Evolutionary conservation across 352 stramenopile species (phyloP).

Genomic region (Pythium utonaiense): DNA sequence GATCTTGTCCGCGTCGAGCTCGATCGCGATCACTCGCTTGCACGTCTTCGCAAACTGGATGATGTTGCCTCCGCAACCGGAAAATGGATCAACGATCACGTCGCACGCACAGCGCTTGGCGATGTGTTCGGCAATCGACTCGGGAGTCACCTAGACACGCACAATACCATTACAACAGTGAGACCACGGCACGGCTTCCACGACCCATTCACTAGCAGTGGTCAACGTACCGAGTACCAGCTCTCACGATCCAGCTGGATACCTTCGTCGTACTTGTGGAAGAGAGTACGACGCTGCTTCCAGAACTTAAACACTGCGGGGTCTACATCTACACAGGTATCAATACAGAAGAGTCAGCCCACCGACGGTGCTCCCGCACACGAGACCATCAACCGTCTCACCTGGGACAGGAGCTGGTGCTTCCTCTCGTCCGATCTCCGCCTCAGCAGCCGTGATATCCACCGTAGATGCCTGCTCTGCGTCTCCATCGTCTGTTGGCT

Average conservation of each 20-base stretch:
- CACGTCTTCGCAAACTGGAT: conserved; percentile 91
- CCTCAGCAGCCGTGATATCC: neutral
- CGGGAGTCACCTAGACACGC: conserved; percentile 70
- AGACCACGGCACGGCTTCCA: no score
- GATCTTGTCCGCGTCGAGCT: conserved; percentile 89
- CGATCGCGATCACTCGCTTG: conserved; percentile 90
- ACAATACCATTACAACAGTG: no score
- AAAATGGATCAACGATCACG: conserved; percentile 90
- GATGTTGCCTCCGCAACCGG: conserved; percentile 91
- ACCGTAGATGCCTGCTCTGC: neutral
- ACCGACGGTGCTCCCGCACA: neutral
- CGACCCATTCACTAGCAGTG: neutral
- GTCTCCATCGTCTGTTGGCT: neutral
- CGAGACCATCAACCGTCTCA: neutral
- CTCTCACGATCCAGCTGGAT: conserved; percentile 91
- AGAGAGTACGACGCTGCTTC: conserved; percentile 83
- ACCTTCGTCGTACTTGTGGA: conserved; percentile 89
- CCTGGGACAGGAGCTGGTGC: neutral
- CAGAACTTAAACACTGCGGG: conserved; percentile 85
- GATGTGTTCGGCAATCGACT: conserved; percentile 87
- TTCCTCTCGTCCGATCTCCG: neutral
- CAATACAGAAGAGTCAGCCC: neutral
- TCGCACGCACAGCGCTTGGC: conserved; percentile 75
- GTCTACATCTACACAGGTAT: conserved; percentile 19
- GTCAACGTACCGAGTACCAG: conserved; percentile 79